Base-by-base conservation (phyloP, 495 filamentous ascomycete genomes). In the Podospora pseudoanserina region DNA sequence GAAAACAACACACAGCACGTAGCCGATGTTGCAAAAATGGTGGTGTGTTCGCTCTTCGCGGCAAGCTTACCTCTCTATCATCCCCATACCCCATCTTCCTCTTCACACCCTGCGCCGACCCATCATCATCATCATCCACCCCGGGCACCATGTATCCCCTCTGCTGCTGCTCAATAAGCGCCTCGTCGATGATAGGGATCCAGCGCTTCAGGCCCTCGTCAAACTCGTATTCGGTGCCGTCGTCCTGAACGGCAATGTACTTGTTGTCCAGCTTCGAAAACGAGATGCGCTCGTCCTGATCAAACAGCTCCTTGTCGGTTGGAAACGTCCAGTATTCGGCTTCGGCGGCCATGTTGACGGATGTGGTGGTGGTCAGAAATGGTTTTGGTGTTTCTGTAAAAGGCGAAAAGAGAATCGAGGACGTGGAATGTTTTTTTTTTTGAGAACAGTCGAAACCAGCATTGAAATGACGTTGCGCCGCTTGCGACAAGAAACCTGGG, bases 171-270 rank as follows among this genome's bases (percentile, higher is more conserved):
- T 89, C 87, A 53, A 94, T 82, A n/a, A 94, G 78, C 20, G 88
- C 88, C 73, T 95, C 91, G 74, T 97, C 93, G 67, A 93, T 85
- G 72, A 87, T 85, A 64, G 88, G 88, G 60, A 94, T 85, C 94
- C 94, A 98, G 79, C 91, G 86, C 81, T 87, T 89, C 66, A 90
- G 74, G 15, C 77, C 84, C 13, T 83, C 81, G 77, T 95, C 88
- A 79, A 86, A 97, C 72, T 93, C 90, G 79, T 88, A 97, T 74
- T 97, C 94, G 62, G 87, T 83, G 23, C 92, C 94, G 77, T 94
- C 88, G 18, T 94, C 92, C 28, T 92, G 88, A 65, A 97, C 94
- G 0, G 96, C 86, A 26, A 94, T 86, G 78, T 89, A 93, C 73
- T 91, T 94, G 68, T 88, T 82, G 77, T 93, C 89, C 64, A 91